These are phyloP conservation scores for Fraxinus baroniana DNA, from an alignment of 305 asterid genomes.

Conservation along the genomic window DNA sequence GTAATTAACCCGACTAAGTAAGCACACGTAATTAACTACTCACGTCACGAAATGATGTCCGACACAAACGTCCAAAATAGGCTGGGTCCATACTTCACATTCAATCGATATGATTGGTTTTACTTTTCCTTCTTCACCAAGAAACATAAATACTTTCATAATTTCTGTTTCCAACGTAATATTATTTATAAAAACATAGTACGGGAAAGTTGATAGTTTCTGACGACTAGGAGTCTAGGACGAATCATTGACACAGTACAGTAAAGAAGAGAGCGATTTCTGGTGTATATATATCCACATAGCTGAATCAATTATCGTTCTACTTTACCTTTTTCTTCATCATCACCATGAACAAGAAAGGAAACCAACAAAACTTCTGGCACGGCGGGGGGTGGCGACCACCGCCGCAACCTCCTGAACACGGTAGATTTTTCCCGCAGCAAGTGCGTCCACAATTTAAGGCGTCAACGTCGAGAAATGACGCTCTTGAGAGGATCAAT, in stretches of 20 bases:
- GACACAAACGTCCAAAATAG: not conserved
- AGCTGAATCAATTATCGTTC: not conserved
- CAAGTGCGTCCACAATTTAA: not conserved
- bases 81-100: not conserved
- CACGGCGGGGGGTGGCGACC: not conserved
- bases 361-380: not conserved
- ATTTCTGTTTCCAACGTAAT: not conserved
- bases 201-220: no score
- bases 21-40: not conserved
- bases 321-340: not conserved
- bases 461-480: not conserved
- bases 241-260: not conserved
- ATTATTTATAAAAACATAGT: not conserved
- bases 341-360: not conserved
- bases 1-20: not conserved
- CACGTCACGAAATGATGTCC: not conserved
- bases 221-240: not conserved
- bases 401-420: not conserved
- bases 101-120: not conserved
- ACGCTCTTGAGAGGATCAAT: conserved; percentile 24
- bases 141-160: not conserved
- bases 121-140: not conserved
- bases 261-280: not conserved
- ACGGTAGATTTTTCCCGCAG: not conserved
- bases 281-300: not conserved